phyloP scores from a whole-genome alignment of 768 basidiomycete genomes.

The Mycena venus region DNA sequence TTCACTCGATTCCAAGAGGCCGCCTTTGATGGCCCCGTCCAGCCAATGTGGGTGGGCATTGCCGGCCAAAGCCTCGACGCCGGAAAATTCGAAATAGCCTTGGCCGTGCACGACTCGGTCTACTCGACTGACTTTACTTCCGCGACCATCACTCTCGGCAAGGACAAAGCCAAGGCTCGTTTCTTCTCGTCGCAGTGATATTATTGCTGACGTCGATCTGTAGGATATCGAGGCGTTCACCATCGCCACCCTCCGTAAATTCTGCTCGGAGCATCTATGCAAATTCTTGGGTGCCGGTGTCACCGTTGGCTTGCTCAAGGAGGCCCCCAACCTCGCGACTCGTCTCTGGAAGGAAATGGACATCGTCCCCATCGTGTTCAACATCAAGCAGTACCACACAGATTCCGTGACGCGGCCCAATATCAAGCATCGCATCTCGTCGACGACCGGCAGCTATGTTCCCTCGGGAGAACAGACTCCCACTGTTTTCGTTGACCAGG shows the following conservation, averaged over 20 bases:
- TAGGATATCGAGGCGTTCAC: conserved; percentile 74
- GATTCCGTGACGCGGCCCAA: conserved; percentile 85
- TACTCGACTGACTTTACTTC: conserved; percentile 87
- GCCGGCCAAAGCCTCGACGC: conserved; percentile 74
- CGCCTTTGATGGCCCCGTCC: conserved; percentile 36
- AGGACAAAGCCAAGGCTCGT: conserved; percentile 59
- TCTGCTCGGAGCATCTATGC: conserved; percentile 49
- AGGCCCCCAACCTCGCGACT: conserved; percentile 89
- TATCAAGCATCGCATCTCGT: conserved; percentile 86
- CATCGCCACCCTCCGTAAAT: conserved; percentile 75
- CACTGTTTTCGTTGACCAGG: conserved; percentile 72
- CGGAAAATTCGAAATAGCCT: conserved; percentile 77
- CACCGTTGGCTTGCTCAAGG: conserved; percentile 76
- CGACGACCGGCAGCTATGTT: conserved; percentile 83
- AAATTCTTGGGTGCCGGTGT: conserved; percentile 70
- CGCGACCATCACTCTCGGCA: conserved; percentile 59
- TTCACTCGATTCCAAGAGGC: conserved; percentile 38
- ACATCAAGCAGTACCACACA: conserved; percentile 87
- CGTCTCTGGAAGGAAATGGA: conserved; percentile 87
- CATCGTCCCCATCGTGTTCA: conserved; percentile 88
- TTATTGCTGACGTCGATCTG: not conserved
- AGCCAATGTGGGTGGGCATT: conserved; percentile 93
- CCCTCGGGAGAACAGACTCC: conserved; percentile 85
- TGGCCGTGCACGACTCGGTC: conserved; percentile 88
- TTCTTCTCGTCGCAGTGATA: not conserved